Conservation (phyloP, 768 basidiomycete species). For the Tulasnella sp. region DNA sequence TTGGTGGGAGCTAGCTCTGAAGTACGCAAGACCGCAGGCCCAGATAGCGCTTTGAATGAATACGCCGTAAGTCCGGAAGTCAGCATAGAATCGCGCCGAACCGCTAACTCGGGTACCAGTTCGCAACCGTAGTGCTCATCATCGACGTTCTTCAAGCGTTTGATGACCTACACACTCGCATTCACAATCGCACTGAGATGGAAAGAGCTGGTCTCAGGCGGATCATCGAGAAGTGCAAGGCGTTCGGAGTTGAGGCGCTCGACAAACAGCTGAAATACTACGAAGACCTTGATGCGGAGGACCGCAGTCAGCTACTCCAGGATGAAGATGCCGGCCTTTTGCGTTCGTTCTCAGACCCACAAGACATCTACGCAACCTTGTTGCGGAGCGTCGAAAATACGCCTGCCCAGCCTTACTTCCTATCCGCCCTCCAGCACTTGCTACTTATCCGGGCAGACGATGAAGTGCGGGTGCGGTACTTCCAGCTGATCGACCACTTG, state of each 20-base stretch:
- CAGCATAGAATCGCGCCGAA: not conserved
- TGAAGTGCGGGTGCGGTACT: constrained; percentile 75
- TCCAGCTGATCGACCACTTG: constrained; percentile 82
- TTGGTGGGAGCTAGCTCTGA: constrained; percentile 93
- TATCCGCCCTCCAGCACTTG: constrained; percentile 91
- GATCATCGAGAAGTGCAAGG: constrained; percentile 60
- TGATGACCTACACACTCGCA: constrained; percentile 73
- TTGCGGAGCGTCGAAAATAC: constrained; percentile 67
- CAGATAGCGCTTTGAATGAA: constrained; percentile 66
- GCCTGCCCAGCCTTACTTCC: constrained; percentile 72
- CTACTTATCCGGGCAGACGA: constrained; percentile 86
- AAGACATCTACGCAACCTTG: constrained; percentile 82
- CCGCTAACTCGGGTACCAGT: constrained; percentile 40
- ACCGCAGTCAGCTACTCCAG: constrained; percentile 63
- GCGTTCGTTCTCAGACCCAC: constrained; percentile 65
- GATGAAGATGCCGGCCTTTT: constrained; percentile 70
- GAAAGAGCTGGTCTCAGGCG: constrained; percentile 73
- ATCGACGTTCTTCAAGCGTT: constrained; percentile 54
- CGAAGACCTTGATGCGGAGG: constrained; percentile 56
- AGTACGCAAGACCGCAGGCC: constrained; percentile 56
- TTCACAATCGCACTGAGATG: constrained; percentile 85
- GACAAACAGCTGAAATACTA: constrained; percentile 60
- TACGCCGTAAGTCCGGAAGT: constrained; percentile 63
- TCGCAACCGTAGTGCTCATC: constrained; percentile 59
- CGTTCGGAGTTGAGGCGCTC: constrained; percentile 55